These are phyloP conservation scores for Malbranchea zuffiana DNA, from an alignment of 2,329 filamentous ascomycete genomes.

Conservation along the genomic window DNA sequence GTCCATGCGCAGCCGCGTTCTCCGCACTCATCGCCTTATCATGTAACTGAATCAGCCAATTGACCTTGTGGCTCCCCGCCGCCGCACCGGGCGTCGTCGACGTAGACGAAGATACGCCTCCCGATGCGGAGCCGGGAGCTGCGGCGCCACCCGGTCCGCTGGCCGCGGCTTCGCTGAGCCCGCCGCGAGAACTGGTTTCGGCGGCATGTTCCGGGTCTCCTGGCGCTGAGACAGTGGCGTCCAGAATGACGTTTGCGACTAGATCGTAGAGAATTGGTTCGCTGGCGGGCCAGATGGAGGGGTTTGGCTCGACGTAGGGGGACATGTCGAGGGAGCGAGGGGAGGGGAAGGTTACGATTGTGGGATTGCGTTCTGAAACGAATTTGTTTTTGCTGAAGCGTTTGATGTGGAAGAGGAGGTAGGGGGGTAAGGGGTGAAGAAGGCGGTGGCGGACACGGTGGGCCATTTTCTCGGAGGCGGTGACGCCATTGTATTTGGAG, in stretches of 20 bases:
- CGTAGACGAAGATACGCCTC: slow-evolving; percentile 10
- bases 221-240: slow-evolving; percentile 51
- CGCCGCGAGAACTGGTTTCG: slow-evolving; percentile 27
- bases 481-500: slow-evolving; percentile 82
- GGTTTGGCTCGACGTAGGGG: slow-evolving; percentile 84
- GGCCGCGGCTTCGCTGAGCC: slow-evolving; percentile 26
- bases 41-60: slow-evolving; percentile 85
- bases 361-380: slow-evolving; percentile 88
- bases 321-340: slow-evolving; percentile 72
- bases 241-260: slow-evolving; percentile 72
- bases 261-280: slow-evolving; percentile 93
- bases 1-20: slow-evolving; percentile 18
- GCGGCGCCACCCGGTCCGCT: slow-evolving; percentile 17
- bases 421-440: slow-evolving; percentile 81
- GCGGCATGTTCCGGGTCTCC: slow-evolving; percentile 40
- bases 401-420: slow-evolving; percentile 88
- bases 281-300: slow-evolving; percentile 54
- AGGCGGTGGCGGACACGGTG: slow-evolving; percentile 83
- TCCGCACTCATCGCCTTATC: slow-evolving; percentile 53
- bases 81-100: slow-evolving; percentile 52
- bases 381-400: slow-evolving; percentile 97
- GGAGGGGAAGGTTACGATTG: slow-evolving; percentile 92
- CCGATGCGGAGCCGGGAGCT: slow-evolving; percentile 19
- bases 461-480: slow-evolving; percentile 77
- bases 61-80: slow-evolving; percentile 81